A percentile compares a stretch with the other conserved stretches of the same genome.
These are phyloP conservation scores for Sarocladium oryzae DNA, from an alignment of 2,329 filamentous ascomycete species.

Conservation along the genomic window DNA sequence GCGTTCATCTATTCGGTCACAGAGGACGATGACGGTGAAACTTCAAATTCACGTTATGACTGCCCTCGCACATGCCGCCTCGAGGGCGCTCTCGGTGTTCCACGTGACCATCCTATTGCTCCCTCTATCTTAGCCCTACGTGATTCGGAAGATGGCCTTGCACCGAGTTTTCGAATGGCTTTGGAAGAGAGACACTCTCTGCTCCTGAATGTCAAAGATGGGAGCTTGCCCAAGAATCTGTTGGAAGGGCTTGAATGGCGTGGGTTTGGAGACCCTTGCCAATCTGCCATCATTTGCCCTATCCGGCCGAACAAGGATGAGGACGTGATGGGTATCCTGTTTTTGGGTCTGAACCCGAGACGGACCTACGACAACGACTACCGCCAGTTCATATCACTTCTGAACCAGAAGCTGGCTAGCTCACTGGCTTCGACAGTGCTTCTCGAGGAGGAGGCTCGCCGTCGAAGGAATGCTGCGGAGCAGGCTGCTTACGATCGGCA, in stretches of 20 bases:
- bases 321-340: constrained; percentile 58
- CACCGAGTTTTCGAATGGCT: constrained; percentile 32
- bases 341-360: constrained; percentile 64
- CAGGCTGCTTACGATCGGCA: constrained; percentile 62
- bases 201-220: constrained; percentile 35
- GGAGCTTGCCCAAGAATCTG: constrained; percentile 50
- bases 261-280: constrained; percentile 59
- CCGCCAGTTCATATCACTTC: constrained; percentile 54
- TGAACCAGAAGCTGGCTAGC: constrained; percentile 54
- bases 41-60: constrained; percentile 21
- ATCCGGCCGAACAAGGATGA: constrained; percentile 63
- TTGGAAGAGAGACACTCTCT: constrained; percentile 31
- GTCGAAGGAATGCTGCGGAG: constrained; percentile 46
- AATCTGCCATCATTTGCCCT: constrained; percentile 61
- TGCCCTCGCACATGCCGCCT: constrained; percentile 32
- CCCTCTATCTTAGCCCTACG: constrained; percentile 30
- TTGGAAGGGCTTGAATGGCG: constrained; percentile 54
- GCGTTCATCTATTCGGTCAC: constrained; percentile 46
- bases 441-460: constrained; percentile 63
- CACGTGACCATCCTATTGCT: constrained; percentile 34
- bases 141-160: constrained; percentile 30
- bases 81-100: constrained; percentile 40
- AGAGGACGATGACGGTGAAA: constrained; percentile 26
- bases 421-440: constrained; percentile 64
- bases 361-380: constrained; percentile 70